These are phyloP conservation scores for Radiomyces spectabilis DNA, from an alignment of 192 early-diverging fungal genomes.

Conservation along the genomic window DNA sequence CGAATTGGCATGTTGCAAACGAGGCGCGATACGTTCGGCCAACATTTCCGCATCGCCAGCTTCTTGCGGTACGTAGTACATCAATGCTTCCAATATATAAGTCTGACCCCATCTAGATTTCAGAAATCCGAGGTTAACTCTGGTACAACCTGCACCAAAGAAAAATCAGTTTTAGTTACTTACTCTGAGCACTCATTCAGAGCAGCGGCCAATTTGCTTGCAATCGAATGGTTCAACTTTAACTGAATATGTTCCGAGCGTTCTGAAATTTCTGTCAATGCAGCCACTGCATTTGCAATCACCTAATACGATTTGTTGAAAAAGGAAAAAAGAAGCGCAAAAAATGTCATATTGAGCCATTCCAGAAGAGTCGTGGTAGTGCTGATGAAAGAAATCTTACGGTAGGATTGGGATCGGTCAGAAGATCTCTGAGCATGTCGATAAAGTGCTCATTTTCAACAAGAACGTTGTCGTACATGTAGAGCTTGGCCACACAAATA, in stretches of 20 bases:
- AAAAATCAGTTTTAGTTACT: not conserved
- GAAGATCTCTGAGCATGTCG: constrained; percentile 79
- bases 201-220: constrained; percentile 87
- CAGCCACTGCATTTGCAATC: constrained; percentile 92
- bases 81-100: constrained; percentile 88
- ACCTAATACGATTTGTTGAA: too few species aligned
- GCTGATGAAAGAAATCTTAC: constrained; percentile 36
- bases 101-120: constrained; percentile 83
- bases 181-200: constrained; percentile 96
- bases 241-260: constrained; percentile 81
- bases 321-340: not conserved
- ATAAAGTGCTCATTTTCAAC: constrained; percentile 86
- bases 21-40: constrained; percentile 82
- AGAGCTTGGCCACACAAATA: constrained; percentile 90
- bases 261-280: constrained; percentile 90
- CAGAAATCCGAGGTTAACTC: not conserved
- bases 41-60: constrained; percentile 83
- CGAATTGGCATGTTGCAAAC: constrained; percentile 93
- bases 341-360: too few species aligned
- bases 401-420: constrained; percentile 87
- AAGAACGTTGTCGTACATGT: constrained; percentile 77
- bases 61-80: constrained; percentile 87
- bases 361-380: too few species aligned
- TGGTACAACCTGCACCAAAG: not conserved
- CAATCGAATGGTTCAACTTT: constrained; percentile 75